These are phyloP conservation scores for Arthrobotrys megalospora DNA, from an alignment of 2,329 filamentous ascomycete genomes.

Conservation along the genomic window DNA sequence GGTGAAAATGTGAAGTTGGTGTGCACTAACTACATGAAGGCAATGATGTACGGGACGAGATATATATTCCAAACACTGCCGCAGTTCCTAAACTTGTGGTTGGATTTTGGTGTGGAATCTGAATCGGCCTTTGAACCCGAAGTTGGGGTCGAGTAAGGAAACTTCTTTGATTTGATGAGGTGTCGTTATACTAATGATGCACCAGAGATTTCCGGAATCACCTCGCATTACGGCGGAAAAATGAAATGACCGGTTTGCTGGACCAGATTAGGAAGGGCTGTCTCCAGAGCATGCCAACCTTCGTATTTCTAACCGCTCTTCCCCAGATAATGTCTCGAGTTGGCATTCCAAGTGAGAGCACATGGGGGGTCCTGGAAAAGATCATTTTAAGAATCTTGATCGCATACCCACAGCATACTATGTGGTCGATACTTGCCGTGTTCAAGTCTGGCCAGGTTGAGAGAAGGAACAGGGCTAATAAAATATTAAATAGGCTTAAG, in stretches of 20 bases:
- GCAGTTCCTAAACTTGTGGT: conserved; percentile 91
- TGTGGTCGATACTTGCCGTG: conserved; percentile 92
- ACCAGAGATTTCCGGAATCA: conserved; percentile 69
- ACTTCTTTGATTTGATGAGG: neutral
- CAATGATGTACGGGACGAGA: conserved; percentile 89
- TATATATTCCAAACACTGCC: conserved; percentile 96
- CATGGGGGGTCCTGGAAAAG: conserved; percentile 81
- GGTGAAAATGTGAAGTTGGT: conserved; percentile 90
- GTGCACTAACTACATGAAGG: conserved; percentile 92
- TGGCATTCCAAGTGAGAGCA: conserved; percentile 83
- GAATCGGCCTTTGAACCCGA: conserved; percentile 74
- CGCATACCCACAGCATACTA: conserved; percentile 87
- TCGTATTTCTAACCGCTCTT: conserved; percentile 75
- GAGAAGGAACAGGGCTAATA: conserved; percentile 73
- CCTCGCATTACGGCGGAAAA: conserved; percentile 72
- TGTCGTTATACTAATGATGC: conserved; percentile 39
- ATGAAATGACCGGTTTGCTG: conserved; percentile 79
- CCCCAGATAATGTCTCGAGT: conserved; percentile 97
- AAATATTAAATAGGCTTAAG: conserved; percentile 68
- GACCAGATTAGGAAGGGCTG: conserved; percentile 80
- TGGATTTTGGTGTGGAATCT: conserved; percentile 86
- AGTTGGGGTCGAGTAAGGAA: conserved; percentile 69
- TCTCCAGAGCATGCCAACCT: conserved; percentile 76
- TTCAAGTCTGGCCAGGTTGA: conserved; percentile 84
- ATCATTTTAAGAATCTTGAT: conserved; percentile 91